Evolutionary conservation across 1,139 yeast genomes (phyloP), one percentile per base, ranked within the genome.

Genomic region (Yamadazyma aaseri): DNA sequence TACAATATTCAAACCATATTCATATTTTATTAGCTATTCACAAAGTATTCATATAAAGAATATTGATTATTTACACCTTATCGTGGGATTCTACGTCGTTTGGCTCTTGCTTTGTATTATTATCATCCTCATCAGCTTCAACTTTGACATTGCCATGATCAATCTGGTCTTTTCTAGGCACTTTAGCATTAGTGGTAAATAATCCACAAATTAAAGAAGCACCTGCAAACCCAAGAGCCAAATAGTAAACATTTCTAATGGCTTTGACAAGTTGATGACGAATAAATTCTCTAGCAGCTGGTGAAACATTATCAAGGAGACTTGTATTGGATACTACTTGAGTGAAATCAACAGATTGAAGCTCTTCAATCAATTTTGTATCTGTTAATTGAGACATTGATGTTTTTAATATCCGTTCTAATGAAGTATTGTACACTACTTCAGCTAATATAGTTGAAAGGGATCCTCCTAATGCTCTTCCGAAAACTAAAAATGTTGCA

Each of bases 391-490:
- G 31, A 5, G 56, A 55, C 3, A 28, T 20, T n/a, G 32, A 28
- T 17, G 46, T 37, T 3, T 36, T 40, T 14, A 42, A 32, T 3
- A 22, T 26, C 22, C 55, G 55, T 11, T 45, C 43, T 26, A 62
- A 51, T 1, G 67, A 42, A 1, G 65, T 34, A 9, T 56, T 47
- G 46, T 63, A 65, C 5, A 56, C 59, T 1, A 65, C 55, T 37
- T 64, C 65, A 12, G 65, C 58, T 36, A 67, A 49, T 29, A 56
- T 55, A 7, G 61, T 51, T 10, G 62, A 53, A 15, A 65, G 17
- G 2, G 71, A 51, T 33, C 62, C 65, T 5, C 59, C 58, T 15
- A 65, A 40, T 2, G 62, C 47, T 45, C 71, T 59, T 15, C 40
- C 39, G 39, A 64, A 62, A 40, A 58, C 58, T 17, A 61, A 26